Conservation (phyloP, 805 yeast genomes). For the Starmerella khaoyaiensis region DNA sequence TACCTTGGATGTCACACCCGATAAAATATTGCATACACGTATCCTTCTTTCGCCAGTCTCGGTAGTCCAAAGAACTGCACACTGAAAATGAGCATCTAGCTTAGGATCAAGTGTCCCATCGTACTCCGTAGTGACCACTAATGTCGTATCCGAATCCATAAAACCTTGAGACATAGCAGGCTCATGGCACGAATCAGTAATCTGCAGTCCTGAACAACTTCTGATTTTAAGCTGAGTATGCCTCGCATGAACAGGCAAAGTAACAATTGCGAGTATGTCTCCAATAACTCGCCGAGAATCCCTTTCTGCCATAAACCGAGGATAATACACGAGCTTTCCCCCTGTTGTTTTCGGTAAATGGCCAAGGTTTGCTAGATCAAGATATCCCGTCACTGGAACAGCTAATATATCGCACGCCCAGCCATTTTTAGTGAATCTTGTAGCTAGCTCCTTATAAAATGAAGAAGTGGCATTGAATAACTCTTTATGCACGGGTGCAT, state of each 20-base stretch:
- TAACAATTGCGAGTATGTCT: conserved; percentile 27
- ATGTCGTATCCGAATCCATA: conserved; percentile 46
- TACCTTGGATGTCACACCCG: conserved; percentile 64
- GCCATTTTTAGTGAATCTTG: conserved; percentile 41
- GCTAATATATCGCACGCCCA: conserved; percentile 71
- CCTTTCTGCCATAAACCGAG: conserved; percentile 49
- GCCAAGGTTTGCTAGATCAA: conserved; percentile 66
- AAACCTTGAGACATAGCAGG: conserved; percentile 33
- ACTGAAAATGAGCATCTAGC: conserved; percentile 82
- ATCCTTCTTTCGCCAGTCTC: conserved; percentile 62
- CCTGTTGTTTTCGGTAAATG: conserved; percentile 53
- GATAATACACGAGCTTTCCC: conserved; percentile 54
- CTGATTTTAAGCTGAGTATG: conserved; percentile 76
- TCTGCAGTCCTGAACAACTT: conserved; percentile 77
- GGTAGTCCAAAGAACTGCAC: conserved; percentile 66
- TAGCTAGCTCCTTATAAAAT: conserved; percentile 48
- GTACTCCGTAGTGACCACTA: conserved; percentile 60
- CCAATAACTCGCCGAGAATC: conserved; percentile 57
- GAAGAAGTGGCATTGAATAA: conserved; percentile 47
- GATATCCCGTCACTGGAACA: conserved; percentile 42
- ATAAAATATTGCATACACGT: conserved; percentile 71
- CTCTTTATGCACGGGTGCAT: conserved; percentile 31
- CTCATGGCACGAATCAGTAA: conserved; percentile 24
- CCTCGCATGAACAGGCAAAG: conserved; percentile 43
- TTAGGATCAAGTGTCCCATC: conserved; percentile 57